Conservation (phyloP, 192 early-diverging fungal genomes). For the Entophlyctis luteolus region DNA sequence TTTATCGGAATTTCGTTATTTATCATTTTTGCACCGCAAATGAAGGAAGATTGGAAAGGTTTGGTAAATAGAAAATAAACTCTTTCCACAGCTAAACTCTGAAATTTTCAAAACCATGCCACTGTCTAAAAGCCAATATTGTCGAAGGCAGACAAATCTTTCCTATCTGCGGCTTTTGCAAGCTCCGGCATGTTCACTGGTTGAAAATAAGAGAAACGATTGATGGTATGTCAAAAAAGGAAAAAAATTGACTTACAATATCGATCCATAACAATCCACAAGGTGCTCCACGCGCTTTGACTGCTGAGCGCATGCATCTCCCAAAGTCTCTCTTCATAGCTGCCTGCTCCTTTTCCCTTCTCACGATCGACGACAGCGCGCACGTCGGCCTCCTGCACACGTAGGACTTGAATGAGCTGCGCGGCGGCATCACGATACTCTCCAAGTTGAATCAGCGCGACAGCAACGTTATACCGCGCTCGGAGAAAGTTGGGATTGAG, state of each 20-base stretch:
- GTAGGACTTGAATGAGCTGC: slow-evolving; percentile 83
- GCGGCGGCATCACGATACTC: slow-evolving; percentile 87
- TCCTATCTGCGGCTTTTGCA: slow-evolving; percentile 66
- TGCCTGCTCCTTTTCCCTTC: slow-evolving; percentile 28
- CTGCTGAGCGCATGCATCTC: slow-evolving; percentile 38
- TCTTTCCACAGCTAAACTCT: not conserved
- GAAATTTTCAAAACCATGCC: not conserved
- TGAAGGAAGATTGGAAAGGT: no score
- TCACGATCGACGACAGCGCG: slow-evolving; percentile 43
- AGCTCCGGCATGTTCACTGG: slow-evolving; percentile 78
- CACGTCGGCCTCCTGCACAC: slow-evolving; percentile 62
- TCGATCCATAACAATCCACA: slow-evolving; percentile 61
- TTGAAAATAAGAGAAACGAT: slow-evolving; percentile 54
- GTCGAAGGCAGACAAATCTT: slow-evolving; percentile 73
- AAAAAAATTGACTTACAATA: slow-evolving; percentile 36
- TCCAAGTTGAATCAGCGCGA: slow-evolving; percentile 84
- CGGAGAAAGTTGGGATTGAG: slow-evolving; percentile 94
- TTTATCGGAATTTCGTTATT: not conserved
- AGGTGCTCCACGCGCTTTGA: slow-evolving; percentile 77
- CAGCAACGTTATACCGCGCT: slow-evolving; percentile 92
- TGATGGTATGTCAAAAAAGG: not conserved
- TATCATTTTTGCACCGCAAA: no score
- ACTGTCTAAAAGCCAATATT: not conserved
- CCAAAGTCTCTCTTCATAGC: slow-evolving; percentile 32
- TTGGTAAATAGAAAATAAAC: not conserved